phyloP scores from a whole-genome alignment of 345 rosid species.

The Eucalyptus regnans region DNA sequence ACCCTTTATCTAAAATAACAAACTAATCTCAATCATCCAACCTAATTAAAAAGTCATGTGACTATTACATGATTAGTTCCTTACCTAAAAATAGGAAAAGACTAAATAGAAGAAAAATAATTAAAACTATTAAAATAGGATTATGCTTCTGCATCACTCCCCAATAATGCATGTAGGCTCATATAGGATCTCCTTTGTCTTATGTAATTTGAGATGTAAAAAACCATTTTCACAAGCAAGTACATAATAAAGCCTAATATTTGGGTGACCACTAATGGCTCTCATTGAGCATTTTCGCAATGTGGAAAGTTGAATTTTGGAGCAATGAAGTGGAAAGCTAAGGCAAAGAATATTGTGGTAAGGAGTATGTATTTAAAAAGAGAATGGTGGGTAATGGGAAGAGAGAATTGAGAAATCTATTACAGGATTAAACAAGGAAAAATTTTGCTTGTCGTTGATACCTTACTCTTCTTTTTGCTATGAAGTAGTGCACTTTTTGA shows the following conservation, averaged over 20 bases:
- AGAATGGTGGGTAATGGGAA: neutral
- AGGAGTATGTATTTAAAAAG: neutral
- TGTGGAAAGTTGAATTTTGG: neutral
- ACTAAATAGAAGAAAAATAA: neutral
- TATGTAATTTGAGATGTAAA: neutral
- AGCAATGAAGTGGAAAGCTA: neutral
- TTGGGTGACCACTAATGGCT: neutral
- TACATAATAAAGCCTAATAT: neutral
- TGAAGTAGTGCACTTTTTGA: neutral
- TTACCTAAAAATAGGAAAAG: neutral
- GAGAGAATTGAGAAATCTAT: neutral
- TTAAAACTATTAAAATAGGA: neutral
- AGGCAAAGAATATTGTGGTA: neutral
- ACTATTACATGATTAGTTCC: neutral
- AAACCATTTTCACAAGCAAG: neutral
- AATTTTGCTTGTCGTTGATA: neutral
- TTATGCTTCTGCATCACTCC: neutral
- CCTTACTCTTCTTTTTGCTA: neutral
- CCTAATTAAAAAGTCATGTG: neutral
- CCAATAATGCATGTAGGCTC: neutral
- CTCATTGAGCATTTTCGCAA: neutral
- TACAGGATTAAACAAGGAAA: neutral
- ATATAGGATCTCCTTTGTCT: neutral
- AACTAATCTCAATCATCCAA: neutral
- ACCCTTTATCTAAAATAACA: neutral